Base-by-base conservation (phyloP, 176 grass and related monocot genomes). In the Oryza meyeriana region DNA sequence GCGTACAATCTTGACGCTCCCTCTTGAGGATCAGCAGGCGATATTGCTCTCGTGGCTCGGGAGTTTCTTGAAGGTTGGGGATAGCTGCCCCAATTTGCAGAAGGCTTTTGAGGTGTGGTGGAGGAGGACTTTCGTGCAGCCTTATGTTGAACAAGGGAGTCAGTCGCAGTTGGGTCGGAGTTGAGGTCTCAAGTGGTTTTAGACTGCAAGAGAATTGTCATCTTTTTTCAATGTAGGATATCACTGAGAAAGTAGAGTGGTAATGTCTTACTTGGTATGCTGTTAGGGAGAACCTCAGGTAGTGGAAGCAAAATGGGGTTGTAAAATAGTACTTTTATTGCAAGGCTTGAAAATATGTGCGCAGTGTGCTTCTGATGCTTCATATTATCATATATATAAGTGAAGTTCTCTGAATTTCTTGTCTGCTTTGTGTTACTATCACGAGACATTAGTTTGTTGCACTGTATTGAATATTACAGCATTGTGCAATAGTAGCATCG, bases 51-150 rank as follows among this genome's bases (percentile, higher is more conserved):
- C 84, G 0, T 98, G 96, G 96, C 75, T 98, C 3, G 89, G 86
- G 14, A 90, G 85, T 55, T 95, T 98, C 89, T 75, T 98, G 24
- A 95, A 93, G 80, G 86, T 92, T 24, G 92, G 92, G 0, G 85
- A 93, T 68, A 87, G 85, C 57, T 98, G 95, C 87, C 95, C 95
- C 8, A 98, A 98, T 78, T 87, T 98, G 52, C 95, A 95, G 85
- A 91, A 90, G 80, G 95, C 95, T 17, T 98, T 98, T 74, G 92
- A 98, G 82, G 95, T 98, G 28, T 98, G 95, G 95, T 95, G 95
- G 95, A 90, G 88, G 70, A 90, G 95, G 78, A 98, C 92, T 13
- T 98, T 98, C 69, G 75, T 98, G 35, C 85, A 90, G 76, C 92
- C 95, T 55, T 93, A 93, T 38, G 78, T 81, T 12, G 89, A 93